Evolutionary conservation across 805 yeast genomes (phyloP).

Genomic region (Scheffersomyces coipomensis): DNA sequence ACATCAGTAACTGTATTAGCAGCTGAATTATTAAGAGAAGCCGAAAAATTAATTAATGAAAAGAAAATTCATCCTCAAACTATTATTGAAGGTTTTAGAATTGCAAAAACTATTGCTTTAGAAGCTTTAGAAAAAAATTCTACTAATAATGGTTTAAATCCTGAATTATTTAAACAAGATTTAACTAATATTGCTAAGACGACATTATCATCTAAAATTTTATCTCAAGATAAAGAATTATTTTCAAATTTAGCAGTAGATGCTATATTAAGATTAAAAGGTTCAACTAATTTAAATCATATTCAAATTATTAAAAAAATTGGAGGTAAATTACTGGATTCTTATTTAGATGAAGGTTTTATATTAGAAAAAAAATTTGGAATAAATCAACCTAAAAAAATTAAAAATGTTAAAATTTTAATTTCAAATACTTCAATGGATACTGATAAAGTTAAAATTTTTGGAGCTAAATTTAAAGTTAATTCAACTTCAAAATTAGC

Average conservation of each 20-base stretch:
- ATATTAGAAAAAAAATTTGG: slow-evolving; percentile 90
- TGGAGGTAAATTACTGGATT: slow-evolving; percentile 90
- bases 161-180: slow-evolving; percentile 67
- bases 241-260: slow-evolving; percentile 91
- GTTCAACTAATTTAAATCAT: slow-evolving; percentile 84
- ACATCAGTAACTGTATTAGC: slow-evolving; percentile 90
- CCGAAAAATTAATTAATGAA: slow-evolving; percentile 80
- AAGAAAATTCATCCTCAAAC: slow-evolving; percentile 97
- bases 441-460: slow-evolving; percentile 95
- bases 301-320: slow-evolving; percentile 90
- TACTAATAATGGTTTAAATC: slow-evolving; percentile 63
- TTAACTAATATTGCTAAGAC: slow-evolving; percentile 87
- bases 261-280: slow-evolving; percentile 84
- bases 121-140: slow-evolving; percentile 75
- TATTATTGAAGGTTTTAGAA: slow-evolving; percentile 91
- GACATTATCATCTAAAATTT: slow-evolving; percentile 87
- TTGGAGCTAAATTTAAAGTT: slow-evolving; percentile 96
- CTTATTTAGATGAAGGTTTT: slow-evolving; percentile 95
- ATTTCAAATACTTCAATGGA: slow-evolving; percentile 96
- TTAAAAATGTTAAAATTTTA: slow-evolving; percentile 80
- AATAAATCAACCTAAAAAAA: slow-evolving; percentile 84
- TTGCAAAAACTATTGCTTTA: slow-evolving; percentile 84
- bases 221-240: slow-evolving; percentile 90
- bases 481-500: slow-evolving; percentile 94
- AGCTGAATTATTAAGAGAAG: slow-evolving; percentile 90